Evolutionary conservation across 202 grass and related monocot genomes (phyloP).

Genomic region (Eragrostis tef): DNA sequence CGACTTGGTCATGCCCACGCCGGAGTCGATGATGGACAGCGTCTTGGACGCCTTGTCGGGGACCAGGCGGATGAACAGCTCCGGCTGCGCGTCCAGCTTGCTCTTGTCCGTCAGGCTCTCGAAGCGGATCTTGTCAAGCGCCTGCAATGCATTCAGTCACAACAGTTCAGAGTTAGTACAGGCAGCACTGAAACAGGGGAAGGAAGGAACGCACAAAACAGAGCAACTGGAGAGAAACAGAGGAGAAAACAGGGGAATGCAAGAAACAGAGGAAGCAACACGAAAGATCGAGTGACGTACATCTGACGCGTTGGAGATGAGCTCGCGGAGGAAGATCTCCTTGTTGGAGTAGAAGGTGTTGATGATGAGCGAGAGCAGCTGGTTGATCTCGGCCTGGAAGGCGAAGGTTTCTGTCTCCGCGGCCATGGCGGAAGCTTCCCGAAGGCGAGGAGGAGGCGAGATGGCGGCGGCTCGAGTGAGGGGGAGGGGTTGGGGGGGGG

Average conservation of each 20-base stretch:
- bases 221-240: no score
- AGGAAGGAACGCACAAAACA: no score
- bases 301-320: conserved; percentile 75
- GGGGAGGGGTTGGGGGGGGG: conserved; percentile 95
- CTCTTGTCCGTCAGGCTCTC: conserved; percentile 89
- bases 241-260: not conserved
- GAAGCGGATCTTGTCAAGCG: conserved; percentile 81
- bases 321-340: conserved; percentile 83
- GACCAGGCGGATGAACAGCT: conserved; percentile 76
- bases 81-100: conserved; percentile 80
- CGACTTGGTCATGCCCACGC: conserved; percentile 76
- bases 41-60: conserved; percentile 74
- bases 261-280: not conserved
- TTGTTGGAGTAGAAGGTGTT: conserved; percentile 97
- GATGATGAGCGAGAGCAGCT: conserved; percentile 87
- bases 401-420: conserved; percentile 52
- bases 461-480: conserved; percentile 77
- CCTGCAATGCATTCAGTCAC: conserved; percentile 44
- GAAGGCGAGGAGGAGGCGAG: no score
- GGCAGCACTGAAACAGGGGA: no score
- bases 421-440: no score
- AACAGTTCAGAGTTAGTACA: no score
- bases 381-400: conserved; percentile 98
- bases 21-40: conserved; percentile 78
- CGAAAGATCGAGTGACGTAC: conserved; percentile 21